phyloP scores from a whole-genome alignment of 805 yeast species.

The Isabelozyma pseudorhagii region DNA sequence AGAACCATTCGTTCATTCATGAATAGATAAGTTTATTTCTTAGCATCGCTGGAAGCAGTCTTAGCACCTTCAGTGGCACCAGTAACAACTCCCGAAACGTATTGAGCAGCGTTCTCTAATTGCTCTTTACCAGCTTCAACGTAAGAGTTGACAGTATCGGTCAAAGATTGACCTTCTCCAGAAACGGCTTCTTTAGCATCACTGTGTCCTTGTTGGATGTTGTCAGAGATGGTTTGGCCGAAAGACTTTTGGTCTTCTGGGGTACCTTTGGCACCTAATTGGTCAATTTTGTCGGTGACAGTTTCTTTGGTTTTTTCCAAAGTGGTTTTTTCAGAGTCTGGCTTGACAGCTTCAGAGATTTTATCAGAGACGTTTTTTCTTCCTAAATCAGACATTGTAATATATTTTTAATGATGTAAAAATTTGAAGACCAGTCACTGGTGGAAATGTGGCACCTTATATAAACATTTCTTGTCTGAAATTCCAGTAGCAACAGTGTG shows the following conservation, averaged over 20 bases:
- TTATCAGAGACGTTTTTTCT: conserved; percentile 78
- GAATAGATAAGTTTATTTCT: conserved; percentile 11
- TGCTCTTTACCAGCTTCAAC: conserved; percentile 56
- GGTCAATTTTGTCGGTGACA: conserved; percentile 66
- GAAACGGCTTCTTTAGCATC: conserved; percentile 40
- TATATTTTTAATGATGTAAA: not conserved
- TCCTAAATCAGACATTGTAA: conserved; percentile 45
- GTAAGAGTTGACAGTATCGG: conserved; percentile 45
- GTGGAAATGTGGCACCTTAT: not conserved
- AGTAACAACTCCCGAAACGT: conserved; percentile 49
- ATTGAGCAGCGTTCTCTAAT: conserved; percentile 53
- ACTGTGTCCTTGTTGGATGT: conserved; percentile 52
- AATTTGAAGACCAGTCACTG: not conserved
- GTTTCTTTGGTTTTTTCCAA: conserved; percentile 68
- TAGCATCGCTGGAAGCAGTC: conserved; percentile 23
- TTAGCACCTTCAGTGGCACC: conserved; percentile 59
- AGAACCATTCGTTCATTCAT: not conserved
- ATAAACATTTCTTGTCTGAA: not conserved
- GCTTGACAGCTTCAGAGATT: conserved; percentile 62
- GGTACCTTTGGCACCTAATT: conserved; percentile 52
- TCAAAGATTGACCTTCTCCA: conserved; percentile 18
- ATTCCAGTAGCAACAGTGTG: not conserved
- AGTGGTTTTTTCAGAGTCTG: conserved; percentile 65
- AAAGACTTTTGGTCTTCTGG: conserved; percentile 70
- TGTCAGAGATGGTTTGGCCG: conserved; percentile 66